These are phyloP conservation scores for Austroboletus novae-zelandiae DNA, from an alignment of 1,284 basidiomycete species.

Conservation along the genomic window DNA sequence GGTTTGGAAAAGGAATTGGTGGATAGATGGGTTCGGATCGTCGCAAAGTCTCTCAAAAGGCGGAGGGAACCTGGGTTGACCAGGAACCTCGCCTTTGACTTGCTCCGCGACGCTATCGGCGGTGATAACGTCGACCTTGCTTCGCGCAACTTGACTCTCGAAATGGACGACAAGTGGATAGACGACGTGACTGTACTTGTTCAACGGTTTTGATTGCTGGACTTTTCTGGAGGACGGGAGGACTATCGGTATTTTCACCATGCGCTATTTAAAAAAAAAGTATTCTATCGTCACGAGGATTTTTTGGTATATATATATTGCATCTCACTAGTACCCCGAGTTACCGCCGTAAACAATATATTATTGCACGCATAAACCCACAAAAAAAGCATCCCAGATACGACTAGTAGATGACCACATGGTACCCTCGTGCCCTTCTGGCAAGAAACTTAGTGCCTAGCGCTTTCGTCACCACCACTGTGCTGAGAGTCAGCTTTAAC, in stretches of 20 bases:
- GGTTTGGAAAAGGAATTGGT: slow-evolving; percentile 37
- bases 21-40: slow-evolving; percentile 41
- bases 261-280: background rate
- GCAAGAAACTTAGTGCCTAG: slow-evolving; percentile 3
- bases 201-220: slow-evolving; percentile 32
- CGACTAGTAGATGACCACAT: background rate
- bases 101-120: slow-evolving; percentile 59
- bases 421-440: background rate
- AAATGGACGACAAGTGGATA: slow-evolving; percentile 64
- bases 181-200: slow-evolving; percentile 69
- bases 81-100: slow-evolving; percentile 46
- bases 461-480: slow-evolving; percentile 14
- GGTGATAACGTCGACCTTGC: slow-evolving; percentile 48
- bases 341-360: slow-evolving; percentile 13
- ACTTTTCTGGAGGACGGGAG: too few relatives aligned
- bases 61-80: slow-evolving; percentile 9
- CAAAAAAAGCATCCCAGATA: background rate
- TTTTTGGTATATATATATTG: slow-evolving; percentile 9
- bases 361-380: slow-evolving; percentile 12
- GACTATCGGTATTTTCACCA: too few relatives aligned
- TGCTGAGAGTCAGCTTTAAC: slow-evolving; percentile 18
- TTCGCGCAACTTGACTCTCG: slow-evolving; percentile 60
- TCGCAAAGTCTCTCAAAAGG: slow-evolving; percentile 29
- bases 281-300: slow-evolving; percentile 1
- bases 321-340: slow-evolving; percentile 2